phyloP scores from a whole-genome alignment of 2,329 filamentous ascomycete genomes.

The Neopestalotiopsis rosae region DNA sequence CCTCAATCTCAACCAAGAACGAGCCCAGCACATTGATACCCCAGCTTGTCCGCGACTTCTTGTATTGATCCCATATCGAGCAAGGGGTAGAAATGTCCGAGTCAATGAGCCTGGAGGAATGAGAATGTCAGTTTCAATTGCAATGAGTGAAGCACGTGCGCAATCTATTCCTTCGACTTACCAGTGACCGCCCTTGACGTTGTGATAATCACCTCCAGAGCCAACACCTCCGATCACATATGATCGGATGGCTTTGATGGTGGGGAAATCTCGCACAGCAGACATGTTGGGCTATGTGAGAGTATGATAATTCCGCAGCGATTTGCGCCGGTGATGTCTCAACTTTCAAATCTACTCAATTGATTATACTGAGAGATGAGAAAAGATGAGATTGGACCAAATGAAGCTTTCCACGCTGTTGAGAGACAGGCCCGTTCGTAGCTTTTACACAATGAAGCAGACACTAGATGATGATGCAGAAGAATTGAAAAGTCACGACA shows the following conservation, averaged over 20 bases:
- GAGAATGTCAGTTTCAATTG: not conserved
- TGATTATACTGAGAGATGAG: not conserved
- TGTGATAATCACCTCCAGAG: constrained; percentile 82
- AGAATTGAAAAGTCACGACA: not conserved
- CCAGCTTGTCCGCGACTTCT: constrained; percentile 87
- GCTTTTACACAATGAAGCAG: not conserved
- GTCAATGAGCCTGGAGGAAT: constrained; percentile 78
- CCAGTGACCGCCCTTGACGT: constrained; percentile 79
- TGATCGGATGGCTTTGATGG: constrained; percentile 76
- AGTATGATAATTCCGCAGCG: not conserved
- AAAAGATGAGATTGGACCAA: not conserved
- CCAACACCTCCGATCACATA: constrained; percentile 71
- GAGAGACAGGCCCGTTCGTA: not conserved
- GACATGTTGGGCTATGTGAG: constrained; percentile 42
- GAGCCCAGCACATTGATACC: constrained; percentile 95
- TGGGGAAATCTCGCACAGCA: constrained; percentile 67
- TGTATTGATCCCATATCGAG: constrained; percentile 87
- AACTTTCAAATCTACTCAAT: not conserved
- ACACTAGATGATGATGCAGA: not conserved
- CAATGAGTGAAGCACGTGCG: not conserved
- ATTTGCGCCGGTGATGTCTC: not conserved
- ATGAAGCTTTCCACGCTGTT: not conserved
- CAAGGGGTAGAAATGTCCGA: constrained; percentile 91
- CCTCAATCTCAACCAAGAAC: constrained; percentile 89
- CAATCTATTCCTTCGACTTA: constrained; percentile 38